Conservation (phyloP, 2,329 filamentous ascomycete species). For the Colletotrichum graminicola region DNA sequence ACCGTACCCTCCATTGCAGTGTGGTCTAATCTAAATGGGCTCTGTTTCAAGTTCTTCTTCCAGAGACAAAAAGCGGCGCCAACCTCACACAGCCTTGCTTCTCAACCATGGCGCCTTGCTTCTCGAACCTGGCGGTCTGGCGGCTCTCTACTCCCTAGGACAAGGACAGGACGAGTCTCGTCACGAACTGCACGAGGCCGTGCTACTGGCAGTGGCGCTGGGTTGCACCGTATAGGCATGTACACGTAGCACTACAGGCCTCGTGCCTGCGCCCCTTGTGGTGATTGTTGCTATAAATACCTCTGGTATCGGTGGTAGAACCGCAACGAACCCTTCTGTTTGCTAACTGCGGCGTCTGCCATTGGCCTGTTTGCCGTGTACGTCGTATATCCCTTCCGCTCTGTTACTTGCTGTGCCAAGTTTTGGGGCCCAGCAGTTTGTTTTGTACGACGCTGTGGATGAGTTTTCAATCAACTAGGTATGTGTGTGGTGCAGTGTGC, state of each 20-base stretch:
- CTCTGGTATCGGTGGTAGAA: conserved; percentile 16
- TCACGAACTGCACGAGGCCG: conserved; percentile 31
- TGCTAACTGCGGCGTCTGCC: conserved; percentile 9
- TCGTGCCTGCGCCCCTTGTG: conserved; percentile 23
- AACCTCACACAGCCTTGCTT: background rate
- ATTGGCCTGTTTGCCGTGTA: conserved; percentile 20
- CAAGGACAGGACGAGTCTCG: conserved; percentile 15
- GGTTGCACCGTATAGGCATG: background rate
- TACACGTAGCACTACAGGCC: background rate
- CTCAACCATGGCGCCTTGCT: background rate
- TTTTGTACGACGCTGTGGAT: conserved; percentile 2
- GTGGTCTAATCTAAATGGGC: conserved; percentile 22
- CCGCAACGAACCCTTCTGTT: conserved; percentile 24
- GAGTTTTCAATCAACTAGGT: no score
- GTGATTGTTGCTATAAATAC: conserved; percentile 39
- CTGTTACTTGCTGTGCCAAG: conserved; percentile 28
- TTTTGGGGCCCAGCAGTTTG: conserved; percentile 12
- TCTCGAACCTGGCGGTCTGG: background rate
- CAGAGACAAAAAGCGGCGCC: no score
- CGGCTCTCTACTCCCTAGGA: background rate
- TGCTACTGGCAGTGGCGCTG: background rate
- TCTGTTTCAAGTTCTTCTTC: background rate
- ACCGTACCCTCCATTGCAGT: conserved; percentile 4
- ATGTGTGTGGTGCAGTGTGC: no score
- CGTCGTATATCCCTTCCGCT: background rate